Evolutionary conservation across 768 basidiomycete species (phyloP).

Genomic region (Tylopilus rubrobrunneus): DNA sequence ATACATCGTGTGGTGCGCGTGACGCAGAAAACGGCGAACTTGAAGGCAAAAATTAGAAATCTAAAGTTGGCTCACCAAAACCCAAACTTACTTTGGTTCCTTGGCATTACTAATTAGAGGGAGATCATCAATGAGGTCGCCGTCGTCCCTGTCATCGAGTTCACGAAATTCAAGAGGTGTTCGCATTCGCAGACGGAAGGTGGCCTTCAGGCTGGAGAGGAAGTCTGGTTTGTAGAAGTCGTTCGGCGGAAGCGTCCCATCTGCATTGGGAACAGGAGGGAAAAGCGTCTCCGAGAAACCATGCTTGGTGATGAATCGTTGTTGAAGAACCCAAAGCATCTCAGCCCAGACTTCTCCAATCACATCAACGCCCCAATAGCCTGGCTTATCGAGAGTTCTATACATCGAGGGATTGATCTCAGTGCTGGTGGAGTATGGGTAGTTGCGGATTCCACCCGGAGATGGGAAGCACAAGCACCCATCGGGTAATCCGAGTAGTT

Average conservation of each 20-base stretch:
- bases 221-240: slow-evolving; percentile 66
- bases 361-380: slow-evolving; percentile 91
- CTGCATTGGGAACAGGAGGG: slow-evolving; percentile 66
- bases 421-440: slow-evolving; percentile 74
- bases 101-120: slow-evolving; percentile 7
- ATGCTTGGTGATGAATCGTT: slow-evolving; percentile 74
- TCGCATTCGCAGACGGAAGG: too few species aligned
- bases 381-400: slow-evolving; percentile 90
- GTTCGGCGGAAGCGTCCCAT: slow-evolving; percentile 64
- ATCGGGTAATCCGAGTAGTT: slow-evolving; percentile 79
- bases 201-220: too few species aligned
- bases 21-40: slow-evolving; percentile 8
- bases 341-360: slow-evolving; percentile 96
- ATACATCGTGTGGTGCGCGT: neutral
- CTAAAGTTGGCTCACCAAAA: neutral
- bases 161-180: slow-evolving; percentile 55
- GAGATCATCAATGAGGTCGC: slow-evolving; percentile 32
- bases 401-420: slow-evolving; percentile 86
- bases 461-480: slow-evolving; percentile 94
- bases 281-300: slow-evolving; percentile 76
- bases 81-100: slow-evolving; percentile 8
- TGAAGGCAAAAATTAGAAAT: neutral
- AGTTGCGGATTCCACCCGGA: slow-evolving; percentile 78
- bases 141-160: slow-evolving; percentile 52
- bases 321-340: slow-evolving; percentile 78